Base-by-base conservation (phyloP, 1,139 yeast genomes). In the Chernovozyma aurita region DNA sequence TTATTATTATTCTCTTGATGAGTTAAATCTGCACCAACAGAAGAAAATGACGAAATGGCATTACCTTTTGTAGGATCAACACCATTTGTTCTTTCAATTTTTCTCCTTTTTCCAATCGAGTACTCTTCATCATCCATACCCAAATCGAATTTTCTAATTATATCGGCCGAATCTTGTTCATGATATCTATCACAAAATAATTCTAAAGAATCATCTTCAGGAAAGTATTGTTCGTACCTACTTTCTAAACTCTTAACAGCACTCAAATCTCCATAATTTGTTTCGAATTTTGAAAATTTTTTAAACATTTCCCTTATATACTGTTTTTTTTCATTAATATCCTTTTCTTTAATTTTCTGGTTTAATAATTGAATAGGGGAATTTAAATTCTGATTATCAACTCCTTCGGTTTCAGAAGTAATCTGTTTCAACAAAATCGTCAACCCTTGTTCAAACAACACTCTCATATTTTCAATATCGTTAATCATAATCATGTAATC, bases 401-500 rank as follows among this genome's bases (percentile, higher is more conserved):
- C 43, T 18, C 47, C 44, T 32, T 52, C 49, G 9, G 37, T 42
- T 26, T 55, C 53, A 20, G 47, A 44, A 4, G 62, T 53, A 17
- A 67, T 59, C 33, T 63, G 73, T 37, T 64, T 65, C 14, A 65
- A 52, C 27, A 69, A 51, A 41, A 57, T 62, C 5, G 72, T 59
- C 36, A 65, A 63, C 1, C 73, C 63, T 13, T 61, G 55, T 58
- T 92, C 97, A 54, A 92, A 83, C 31, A 87, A 69, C 11, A 88
- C 87, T 46, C 92, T 79, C 14, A 90, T 85, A 50, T 83, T 85
- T 24, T 86, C 83, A 40, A 81, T 83, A 55, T 88, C 95, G 54
- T 84, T 84, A 28, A 75, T 72, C 46, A 73, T 63, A 26, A 87
- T 75, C 44, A 92, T 65, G 53, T 85, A 90, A 42, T 82, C 78